Evolutionary conservation across 192 early-diverging fungal species (phyloP).

Genomic region (Entrophospora sp.): DNA sequence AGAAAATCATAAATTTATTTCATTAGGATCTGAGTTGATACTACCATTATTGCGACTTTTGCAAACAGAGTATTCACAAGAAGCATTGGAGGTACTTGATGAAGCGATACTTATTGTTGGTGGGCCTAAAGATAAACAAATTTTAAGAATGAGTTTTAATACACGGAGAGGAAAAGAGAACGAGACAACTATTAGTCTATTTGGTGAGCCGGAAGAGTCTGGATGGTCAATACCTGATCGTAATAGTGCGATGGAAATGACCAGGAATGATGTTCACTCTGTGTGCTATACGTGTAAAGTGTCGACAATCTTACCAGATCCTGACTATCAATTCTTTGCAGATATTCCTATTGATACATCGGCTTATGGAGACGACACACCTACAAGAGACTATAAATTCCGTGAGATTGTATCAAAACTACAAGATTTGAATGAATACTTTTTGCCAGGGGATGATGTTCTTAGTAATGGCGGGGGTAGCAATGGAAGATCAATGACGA

Average conservation of each 20-base stretch:
- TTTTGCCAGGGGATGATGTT: slow-evolving; percentile 1
- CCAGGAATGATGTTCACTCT: slow-evolving; percentile 37
- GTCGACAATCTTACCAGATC: background rate
- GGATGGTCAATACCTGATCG: slow-evolving; percentile 29
- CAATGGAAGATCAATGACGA: background rate
- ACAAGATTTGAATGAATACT: slow-evolving; percentile 17
- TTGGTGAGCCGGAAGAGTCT: slow-evolving; percentile 17
- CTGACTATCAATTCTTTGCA: background rate
- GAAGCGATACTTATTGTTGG: slow-evolving; percentile 36
- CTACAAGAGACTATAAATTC: background rate
- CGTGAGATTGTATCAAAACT: slow-evolving; percentile 2
- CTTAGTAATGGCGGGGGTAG: background rate
- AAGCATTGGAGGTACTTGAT: slow-evolving; percentile 70
- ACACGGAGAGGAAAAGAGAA: slow-evolving; percentile 12
- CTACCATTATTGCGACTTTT: slow-evolving; percentile 60
- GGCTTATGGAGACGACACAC: background rate
- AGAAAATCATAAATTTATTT: slow-evolving; percentile 27
- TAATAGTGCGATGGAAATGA: slow-evolving; percentile 17
- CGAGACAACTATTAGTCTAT: background rate
- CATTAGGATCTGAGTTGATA: slow-evolving; percentile 56
- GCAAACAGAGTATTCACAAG: slow-evolving; percentile 49
- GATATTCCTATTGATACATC: background rate
- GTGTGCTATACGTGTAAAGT: slow-evolving; percentile 22
- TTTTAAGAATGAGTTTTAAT: slow-evolving; percentile 16
- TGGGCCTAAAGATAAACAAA: slow-evolving; percentile 14